A percentile compares a stretch with the other conserved stretches of the same genome.
Conservation (phyloP, 2,329 filamentous ascomycete genomes). For the Cladosporium colombiae region DNA sequence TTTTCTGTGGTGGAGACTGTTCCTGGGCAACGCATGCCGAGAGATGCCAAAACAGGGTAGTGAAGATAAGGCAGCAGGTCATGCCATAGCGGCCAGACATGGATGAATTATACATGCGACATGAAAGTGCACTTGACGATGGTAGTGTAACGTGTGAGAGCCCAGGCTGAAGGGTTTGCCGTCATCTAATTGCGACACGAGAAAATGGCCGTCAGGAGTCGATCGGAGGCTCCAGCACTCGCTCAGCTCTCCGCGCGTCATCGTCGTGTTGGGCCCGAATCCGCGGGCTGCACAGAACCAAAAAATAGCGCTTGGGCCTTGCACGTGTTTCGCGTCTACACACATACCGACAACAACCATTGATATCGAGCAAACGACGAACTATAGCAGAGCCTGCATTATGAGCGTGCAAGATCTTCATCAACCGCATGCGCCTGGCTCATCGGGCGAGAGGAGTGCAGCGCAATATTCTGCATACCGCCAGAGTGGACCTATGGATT, state of each 20-base stretch:
- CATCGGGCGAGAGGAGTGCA: background rate
- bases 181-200: conserved; percentile 1
- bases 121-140: conserved; percentile 24
- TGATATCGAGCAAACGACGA: background rate
- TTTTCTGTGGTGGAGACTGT: background rate
- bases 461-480: background rate
- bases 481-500: background rate
- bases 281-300: conserved; percentile 4
- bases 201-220: conserved; percentile 1
- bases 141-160: background rate
- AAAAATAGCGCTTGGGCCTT: background rate
- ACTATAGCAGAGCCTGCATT: background rate
- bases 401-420: background rate
- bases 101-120: conserved; percentile 29
- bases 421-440: background rate
- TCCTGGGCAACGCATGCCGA: conserved; percentile 18
- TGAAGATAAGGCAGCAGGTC: conserved; percentile 20
- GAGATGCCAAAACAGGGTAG: conserved; percentile 14
- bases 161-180: background rate
- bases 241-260: conserved; percentile 12
- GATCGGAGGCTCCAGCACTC: background rate
- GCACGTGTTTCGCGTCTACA: conserved; percentile 2
- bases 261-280: conserved; percentile 2
- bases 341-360: background rate
- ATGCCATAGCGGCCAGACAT: conserved; percentile 26